phyloP scores from a whole-genome alignment of 768 basidiomycete species.

The Lenzites betulinus region DNA sequence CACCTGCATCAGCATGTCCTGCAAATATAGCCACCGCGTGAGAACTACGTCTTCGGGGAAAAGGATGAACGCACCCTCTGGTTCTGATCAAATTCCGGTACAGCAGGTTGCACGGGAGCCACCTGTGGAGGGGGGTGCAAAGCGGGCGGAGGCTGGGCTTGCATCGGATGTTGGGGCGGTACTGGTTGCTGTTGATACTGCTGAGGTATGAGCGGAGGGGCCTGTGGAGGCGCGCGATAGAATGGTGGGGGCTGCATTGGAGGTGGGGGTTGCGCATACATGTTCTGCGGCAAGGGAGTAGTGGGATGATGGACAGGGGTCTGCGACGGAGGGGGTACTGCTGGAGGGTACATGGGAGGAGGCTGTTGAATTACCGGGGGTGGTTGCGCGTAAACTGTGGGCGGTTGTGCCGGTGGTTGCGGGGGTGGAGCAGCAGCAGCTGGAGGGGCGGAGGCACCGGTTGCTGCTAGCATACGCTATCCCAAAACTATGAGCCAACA shows the following conservation, averaged over 20 bases:
- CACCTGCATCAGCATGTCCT: slow-evolving; percentile 89
- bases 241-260: slow-evolving; percentile 28
- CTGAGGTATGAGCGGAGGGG: slow-evolving; percentile 34
- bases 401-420: slow-evolving; percentile 19
- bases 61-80: slow-evolving; percentile 46
- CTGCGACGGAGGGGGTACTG: slow-evolving; percentile 17
- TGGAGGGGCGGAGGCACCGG: slow-evolving; percentile 23
- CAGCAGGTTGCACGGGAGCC: slow-evolving; percentile 34
- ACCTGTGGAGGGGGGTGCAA: slow-evolving; percentile 34
- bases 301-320: slow-evolving; percentile 25
- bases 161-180: slow-evolving; percentile 34
- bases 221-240: slow-evolving; percentile 33
- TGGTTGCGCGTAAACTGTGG: slow-evolving; percentile 14
- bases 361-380: slow-evolving; percentile 26
- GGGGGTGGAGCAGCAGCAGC: slow-evolving; percentile 19
- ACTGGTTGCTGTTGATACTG: slow-evolving; percentile 27
- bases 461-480: slow-evolving; percentile 55
- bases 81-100: slow-evolving; percentile 44
- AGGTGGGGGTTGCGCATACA: slow-evolving; percentile 28
- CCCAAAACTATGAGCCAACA: neutral
- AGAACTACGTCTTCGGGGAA: neutral
- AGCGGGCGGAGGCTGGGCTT: slow-evolving; percentile 32
- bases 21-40: slow-evolving; percentile 11
- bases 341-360: slow-evolving; percentile 24
- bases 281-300: slow-evolving; percentile 28